These are phyloP conservation scores for Zygoascus ofunaensis DNA, from an alignment of 805 yeast species.

Conservation along the genomic window DNA sequence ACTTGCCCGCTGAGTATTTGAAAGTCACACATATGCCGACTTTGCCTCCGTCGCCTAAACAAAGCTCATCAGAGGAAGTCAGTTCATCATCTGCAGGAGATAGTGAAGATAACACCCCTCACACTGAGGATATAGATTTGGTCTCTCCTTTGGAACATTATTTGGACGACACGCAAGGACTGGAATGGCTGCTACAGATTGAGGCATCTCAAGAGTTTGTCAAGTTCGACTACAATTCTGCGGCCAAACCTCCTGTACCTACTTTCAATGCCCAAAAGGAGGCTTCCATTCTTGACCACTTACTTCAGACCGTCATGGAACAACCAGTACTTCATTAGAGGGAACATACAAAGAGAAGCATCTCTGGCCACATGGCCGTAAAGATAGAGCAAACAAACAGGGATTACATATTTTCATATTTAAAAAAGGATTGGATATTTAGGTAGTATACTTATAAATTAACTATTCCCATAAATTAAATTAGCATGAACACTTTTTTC, in stretches of 20 bases:
- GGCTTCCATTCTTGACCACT: slow-evolving; percentile 4
- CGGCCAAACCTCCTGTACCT: not conserved
- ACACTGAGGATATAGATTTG: not conserved
- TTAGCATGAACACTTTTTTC: no score
- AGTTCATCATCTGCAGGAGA: not conserved
- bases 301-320: slow-evolving; percentile 3
- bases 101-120: not conserved
- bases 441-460: no score
- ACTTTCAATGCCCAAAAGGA: slow-evolving; percentile 1
- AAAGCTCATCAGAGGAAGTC: not conserved
- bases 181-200: slow-evolving; percentile 1
- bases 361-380: no score
- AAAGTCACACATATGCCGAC: not conserved
- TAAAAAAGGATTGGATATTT: no score
- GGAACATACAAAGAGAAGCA: not conserved
- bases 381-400: no score
- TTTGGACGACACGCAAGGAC: slow-evolving; percentile 1
- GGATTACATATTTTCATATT: no score
- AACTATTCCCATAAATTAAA: no score
- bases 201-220: slow-evolving; percentile 1
- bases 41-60: not conserved
- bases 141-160: not conserved
- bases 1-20: slow-evolving; percentile 13
- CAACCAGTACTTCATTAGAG: slow-evolving; percentile 1
- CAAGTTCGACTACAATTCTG: not conserved